These are phyloP conservation scores for Pseudogymnoascus sp. DNA, from an alignment of 2,329 filamentous ascomycete genomes.

Conservation along the genomic window DNA sequence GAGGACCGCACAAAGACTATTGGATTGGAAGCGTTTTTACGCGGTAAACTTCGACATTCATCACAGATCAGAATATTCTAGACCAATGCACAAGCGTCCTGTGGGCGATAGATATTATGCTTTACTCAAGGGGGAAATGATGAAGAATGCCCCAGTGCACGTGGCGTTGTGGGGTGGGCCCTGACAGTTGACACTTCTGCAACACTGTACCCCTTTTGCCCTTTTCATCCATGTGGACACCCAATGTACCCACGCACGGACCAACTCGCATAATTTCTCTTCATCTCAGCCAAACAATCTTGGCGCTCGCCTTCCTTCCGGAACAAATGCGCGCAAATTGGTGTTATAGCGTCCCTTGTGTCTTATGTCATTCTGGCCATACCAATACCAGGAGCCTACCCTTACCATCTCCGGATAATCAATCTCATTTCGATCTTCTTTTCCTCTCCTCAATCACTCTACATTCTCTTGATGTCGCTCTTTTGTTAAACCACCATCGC, in stretches of 20 bases:
- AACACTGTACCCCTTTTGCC: constrained; percentile 1
- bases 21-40: constrained; percentile 48
- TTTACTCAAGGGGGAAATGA: neutral
- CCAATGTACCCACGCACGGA: neutral
- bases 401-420: neutral
- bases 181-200: constrained; percentile 7
- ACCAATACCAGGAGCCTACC: neutral
- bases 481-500: neutral
- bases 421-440: neutral
- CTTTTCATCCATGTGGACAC: neutral
- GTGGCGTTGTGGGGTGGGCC: neutral
- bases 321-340: constrained; percentile 2
- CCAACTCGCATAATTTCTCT: constrained; percentile 7
- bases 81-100: neutral
- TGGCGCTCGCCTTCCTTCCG: neutral
- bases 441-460: neutral
- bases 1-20: constrained; percentile 69
- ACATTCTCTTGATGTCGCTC: neutral
- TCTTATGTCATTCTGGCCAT: constrained; percentile 7
- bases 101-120: neutral
- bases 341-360: constrained; percentile 9
- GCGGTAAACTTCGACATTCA: constrained; percentile 24
- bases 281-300: constrained; percentile 4
- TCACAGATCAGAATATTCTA: neutral
- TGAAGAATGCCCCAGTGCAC: neutral